These are phyloP conservation scores for Globisporangium lucens DNA, from an alignment of 352 stramenopile genomes.

Conservation along the genomic window DNA sequence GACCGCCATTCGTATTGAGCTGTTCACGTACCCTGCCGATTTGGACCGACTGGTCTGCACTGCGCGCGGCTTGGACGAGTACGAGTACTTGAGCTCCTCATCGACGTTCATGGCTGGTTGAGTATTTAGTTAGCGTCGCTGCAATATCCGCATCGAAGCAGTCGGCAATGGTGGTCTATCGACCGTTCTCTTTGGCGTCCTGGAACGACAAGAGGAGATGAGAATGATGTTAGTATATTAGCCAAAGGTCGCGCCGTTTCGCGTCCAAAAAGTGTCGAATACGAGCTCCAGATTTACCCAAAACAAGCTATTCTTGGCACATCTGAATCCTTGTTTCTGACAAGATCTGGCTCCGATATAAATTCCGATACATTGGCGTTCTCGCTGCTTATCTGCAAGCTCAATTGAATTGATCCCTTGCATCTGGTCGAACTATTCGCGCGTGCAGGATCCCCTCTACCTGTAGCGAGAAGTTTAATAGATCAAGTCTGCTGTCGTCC, in stretches of 20 bases:
- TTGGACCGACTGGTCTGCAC: constrained; percentile 69
- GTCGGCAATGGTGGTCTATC: background rate
- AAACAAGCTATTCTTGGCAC: no score
- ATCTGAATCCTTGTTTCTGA: no score
- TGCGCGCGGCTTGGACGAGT: constrained; percentile 66
- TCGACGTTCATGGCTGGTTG: constrained; percentile 27
- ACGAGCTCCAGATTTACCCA: no score
- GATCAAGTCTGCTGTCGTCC: no score
- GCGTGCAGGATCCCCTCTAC: no score
- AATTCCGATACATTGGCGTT: no score
- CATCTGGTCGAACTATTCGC: no score
- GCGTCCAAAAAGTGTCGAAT: constrained; percentile 3
- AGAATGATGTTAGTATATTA: background rate
- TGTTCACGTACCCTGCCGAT: constrained; percentile 17
- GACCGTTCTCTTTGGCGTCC: background rate
- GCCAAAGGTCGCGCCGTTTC: constrained; percentile 33
- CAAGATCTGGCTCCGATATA: no score
- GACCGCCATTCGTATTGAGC: background rate
- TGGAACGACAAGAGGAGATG: no score
- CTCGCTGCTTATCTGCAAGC: no score
- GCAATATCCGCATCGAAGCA: background rate
- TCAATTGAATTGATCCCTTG: no score
- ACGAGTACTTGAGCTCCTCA: constrained; percentile 74
- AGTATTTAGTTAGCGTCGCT: background rate
- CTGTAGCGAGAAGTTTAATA: no score